phyloP scores from a whole-genome alignment of 331 rosid species.

The Prunus yedoensis region DNA sequence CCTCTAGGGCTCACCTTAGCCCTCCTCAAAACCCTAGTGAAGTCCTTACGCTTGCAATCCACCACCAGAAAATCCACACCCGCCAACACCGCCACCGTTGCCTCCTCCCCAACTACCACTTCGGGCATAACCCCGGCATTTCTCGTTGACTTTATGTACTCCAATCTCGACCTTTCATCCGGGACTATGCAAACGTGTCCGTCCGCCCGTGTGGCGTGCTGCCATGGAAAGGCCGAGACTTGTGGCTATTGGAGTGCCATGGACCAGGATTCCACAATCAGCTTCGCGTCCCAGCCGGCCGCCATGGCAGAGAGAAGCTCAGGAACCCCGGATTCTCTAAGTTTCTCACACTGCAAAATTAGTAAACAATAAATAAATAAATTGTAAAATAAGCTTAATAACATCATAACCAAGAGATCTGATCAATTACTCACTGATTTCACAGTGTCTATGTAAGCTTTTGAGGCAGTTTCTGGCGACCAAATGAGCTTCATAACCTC shows the following conservation, averaged over 20 bases:
- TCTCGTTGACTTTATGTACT: slow-evolving; percentile 45
- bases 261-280: slow-evolving; percentile 65
- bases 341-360: slow-evolving; percentile 43
- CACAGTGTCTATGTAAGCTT: slow-evolving; percentile 73
- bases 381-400: background rate
- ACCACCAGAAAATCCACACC: slow-evolving; percentile 79
- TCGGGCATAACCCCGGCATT: slow-evolving; percentile 47
- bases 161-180: slow-evolving; percentile 47
- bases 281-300: slow-evolving; percentile 78
- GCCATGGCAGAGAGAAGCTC: slow-evolving; percentile 89
- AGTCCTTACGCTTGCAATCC: slow-evolving; percentile 60
- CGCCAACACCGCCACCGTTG: slow-evolving; percentile 19
- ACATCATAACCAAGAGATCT: background rate
- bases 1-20: slow-evolving; percentile 53
- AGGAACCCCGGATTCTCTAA: slow-evolving; percentile 64
- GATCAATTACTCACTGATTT: slow-evolving; percentile 50
- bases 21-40: slow-evolving; percentile 53
- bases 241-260: slow-evolving; percentile 48
- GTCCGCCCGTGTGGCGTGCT: slow-evolving; percentile 69
- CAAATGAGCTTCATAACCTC: slow-evolving; percentile 76
- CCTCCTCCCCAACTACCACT: slow-evolving; percentile 48
- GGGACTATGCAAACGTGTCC: slow-evolving; percentile 79
- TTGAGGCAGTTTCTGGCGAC: slow-evolving; percentile 76
- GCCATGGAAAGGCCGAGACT: slow-evolving; percentile 81
- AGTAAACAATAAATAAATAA: background rate